Conservation (phyloP, 1,284 basidiomycete genomes). For the Cystobasidiaceae sp. region DNA sequence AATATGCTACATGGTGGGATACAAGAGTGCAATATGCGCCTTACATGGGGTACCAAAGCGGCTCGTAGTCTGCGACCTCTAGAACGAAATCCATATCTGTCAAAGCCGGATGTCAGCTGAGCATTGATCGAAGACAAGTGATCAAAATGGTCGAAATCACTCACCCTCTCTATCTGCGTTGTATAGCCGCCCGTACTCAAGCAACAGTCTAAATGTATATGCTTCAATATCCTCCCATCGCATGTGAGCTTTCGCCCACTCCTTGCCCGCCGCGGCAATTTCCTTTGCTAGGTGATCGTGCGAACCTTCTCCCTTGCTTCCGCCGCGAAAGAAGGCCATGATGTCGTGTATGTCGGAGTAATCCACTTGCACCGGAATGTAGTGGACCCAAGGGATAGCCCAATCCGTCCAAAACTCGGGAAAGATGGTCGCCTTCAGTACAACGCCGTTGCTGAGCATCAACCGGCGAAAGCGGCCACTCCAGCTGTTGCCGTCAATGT, state of each 20-base stretch:
- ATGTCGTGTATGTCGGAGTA: conserved; percentile 53
- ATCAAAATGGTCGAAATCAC: background rate
- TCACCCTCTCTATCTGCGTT: conserved; percentile 35
- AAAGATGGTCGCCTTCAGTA: conserved; percentile 43
- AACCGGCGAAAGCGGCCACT: conserved; percentile 45
- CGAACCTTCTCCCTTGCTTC: conserved; percentile 41
- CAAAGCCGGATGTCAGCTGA: background rate
- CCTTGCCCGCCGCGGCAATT: conserved; percentile 38
- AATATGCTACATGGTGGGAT: background rate
- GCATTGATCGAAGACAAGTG: background rate
- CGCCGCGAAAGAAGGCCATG: conserved; percentile 29
- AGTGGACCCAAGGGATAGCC: conserved; percentile 45
- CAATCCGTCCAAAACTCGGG: conserved; percentile 40
- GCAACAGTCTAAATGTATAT: conserved; percentile 39
- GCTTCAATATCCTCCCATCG: conserved; percentile 50
- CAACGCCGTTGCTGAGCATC: conserved; percentile 46
- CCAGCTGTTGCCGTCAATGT: conserved; percentile 47
- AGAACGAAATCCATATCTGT: conserved; percentile 24
- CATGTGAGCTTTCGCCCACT: conserved; percentile 45
- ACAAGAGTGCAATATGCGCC: background rate
- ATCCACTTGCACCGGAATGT: conserved; percentile 50
- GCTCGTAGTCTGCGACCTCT: conserved; percentile 14
- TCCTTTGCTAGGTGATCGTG: conserved; percentile 40
- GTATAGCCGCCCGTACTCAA: conserved; percentile 41
- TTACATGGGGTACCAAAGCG: background rate